Evolutionary conservation across 306 rosid species (phyloP).

Genomic region (Datisca glomerata): DNA sequence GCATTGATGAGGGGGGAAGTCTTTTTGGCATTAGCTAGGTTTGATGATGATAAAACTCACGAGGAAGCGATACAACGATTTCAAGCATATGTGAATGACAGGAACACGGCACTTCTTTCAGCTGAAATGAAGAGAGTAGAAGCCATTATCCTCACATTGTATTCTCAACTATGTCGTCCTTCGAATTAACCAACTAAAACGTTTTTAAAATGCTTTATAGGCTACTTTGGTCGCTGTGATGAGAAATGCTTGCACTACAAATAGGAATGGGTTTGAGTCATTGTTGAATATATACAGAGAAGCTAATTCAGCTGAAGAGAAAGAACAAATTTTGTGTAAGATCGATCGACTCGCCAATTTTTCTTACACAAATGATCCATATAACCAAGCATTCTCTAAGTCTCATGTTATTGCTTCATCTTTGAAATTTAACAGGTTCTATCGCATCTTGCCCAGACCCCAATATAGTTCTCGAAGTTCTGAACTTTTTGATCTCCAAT

Average conservation of each 20-base stretch:
- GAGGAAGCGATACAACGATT: constrained; percentile 41
- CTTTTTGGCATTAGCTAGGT: constrained; percentile 30
- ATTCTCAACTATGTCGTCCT: not conserved
- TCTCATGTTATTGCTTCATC: not conserved
- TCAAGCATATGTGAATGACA: constrained; percentile 26
- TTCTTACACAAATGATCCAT: no score
- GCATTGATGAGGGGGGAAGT: constrained; percentile 36
- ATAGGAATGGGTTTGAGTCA: constrained; percentile 31
- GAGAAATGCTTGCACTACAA: constrained; percentile 30
- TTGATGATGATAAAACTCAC: constrained; percentile 38
- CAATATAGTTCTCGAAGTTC: constrained; percentile 29
- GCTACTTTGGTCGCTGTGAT: constrained; percentile 42
- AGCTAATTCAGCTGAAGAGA: constrained; percentile 35
- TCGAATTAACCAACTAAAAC: not conserved
- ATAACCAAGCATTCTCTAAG: not conserved
- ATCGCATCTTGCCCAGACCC: constrained; percentile 48
- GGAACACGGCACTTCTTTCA: constrained; percentile 34
- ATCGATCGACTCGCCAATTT: not conserved
- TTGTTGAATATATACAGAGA: constrained; percentile 27
- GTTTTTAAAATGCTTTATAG: constrained; percentile 11
- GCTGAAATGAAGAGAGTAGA: constrained; percentile 40
- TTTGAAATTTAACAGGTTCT: constrained; percentile 25
- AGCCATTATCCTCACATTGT: constrained; percentile 2
- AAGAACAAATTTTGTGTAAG: constrained; percentile 35
- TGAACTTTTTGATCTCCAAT: constrained; percentile 33